These are phyloP conservation scores for Monilinia vaccinii-corymbosi DNA, from an alignment of 2,329 filamentous ascomycete genomes.

Conservation along the genomic window DNA sequence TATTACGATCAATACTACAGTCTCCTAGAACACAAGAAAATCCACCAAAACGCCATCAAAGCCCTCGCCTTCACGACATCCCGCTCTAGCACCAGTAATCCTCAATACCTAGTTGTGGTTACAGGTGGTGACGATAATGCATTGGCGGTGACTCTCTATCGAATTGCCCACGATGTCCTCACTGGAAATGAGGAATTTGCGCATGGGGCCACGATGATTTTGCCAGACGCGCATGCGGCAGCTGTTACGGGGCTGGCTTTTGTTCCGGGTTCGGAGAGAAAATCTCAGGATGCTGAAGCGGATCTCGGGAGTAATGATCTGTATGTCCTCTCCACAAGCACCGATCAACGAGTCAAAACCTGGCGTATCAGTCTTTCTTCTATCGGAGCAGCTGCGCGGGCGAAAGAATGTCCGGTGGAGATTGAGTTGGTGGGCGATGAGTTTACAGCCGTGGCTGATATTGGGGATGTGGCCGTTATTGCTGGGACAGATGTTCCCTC, in stretches of 20 bases:
- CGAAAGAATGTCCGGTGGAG: slow-evolving; percentile 12
- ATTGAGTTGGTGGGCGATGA: slow-evolving; percentile 39
- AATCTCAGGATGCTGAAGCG: neutral
- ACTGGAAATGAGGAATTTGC: neutral
- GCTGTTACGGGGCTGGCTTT: slow-evolving; percentile 52
- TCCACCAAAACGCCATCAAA: slow-evolving; percentile 82
- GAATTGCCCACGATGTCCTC: neutral
- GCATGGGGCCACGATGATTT: slow-evolving; percentile 21
- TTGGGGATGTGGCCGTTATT: slow-evolving; percentile 37
- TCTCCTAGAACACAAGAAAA: slow-evolving; percentile 29
- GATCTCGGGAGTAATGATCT: slow-evolving; percentile 13
- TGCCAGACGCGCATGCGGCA: slow-evolving; percentile 58
- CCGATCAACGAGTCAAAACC: slow-evolving; percentile 51
- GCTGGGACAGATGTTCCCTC: slow-evolving; percentile 19
- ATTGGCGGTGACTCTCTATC: slow-evolving; percentile 47
- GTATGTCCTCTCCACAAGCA: slow-evolving; percentile 41
- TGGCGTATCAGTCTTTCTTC: slow-evolving; percentile 32
- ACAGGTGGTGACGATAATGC: slow-evolving; percentile 88
- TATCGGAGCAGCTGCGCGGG: neutral
- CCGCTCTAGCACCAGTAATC: slow-evolving; percentile 21
- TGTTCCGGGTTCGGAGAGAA: slow-evolving; percentile 15
- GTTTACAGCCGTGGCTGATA: slow-evolving; percentile 53
- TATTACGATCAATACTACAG: neutral
- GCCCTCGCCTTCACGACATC: slow-evolving; percentile 38
- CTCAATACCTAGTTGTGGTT: slow-evolving; percentile 40